Base-by-base conservation (phyloP, 805 yeast genomes). In the Metschnikowia cerradonensis region DNA sequence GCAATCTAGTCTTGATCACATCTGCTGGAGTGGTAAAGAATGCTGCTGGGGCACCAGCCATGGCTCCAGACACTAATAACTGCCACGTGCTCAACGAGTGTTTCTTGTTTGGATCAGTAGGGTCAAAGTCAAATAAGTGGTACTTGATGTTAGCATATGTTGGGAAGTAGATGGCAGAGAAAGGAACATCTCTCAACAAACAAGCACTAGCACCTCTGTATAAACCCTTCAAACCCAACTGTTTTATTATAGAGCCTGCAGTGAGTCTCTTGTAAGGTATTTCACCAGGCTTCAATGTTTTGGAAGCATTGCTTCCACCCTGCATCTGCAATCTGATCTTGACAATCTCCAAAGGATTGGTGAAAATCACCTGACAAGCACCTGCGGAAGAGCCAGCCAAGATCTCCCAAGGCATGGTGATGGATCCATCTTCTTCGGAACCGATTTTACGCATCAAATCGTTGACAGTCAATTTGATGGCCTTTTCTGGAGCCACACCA, bases 401-500 rank as follows among this genome's bases (percentile, higher is more conserved):
- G 42, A 92, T 75, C 70, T 92, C 98, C 77, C 86, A 79, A 42
- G 77, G 71, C 72, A 76, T 67, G 36, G 76, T 65, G 54, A 74
- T 74, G 44, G 59, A 47, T 17, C 77, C 77, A 30, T 58, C 55
- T n/a, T 65, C 70, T 19, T 66, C 65, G 35, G 88, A 78, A 55
- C 92, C 83, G 49, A 81, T 76, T 30, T 84, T 83, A 61, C 98
- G 81, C 51, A 90, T 84, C 50, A 88, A 73, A 66, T 92, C 99
- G 70, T 92, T 92, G 37, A 92, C 96, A 0, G 98, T 91, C 58
- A 92, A 80, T 71, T 92, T 92, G 63, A 92, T 92, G 41, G 98
- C 98, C 75, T 92, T 92, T 68, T 92, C 99, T 2, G 99, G 99
- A 0, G 98, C 98, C 47, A 92, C 98, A 58, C 99, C 99, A 45